A percentile compares a stretch with the other conserved stretches of the same genome.
phyloP scores from a whole-genome alignment of 352 stramenopile genomes.

The Pythium myriotylum region DNA sequence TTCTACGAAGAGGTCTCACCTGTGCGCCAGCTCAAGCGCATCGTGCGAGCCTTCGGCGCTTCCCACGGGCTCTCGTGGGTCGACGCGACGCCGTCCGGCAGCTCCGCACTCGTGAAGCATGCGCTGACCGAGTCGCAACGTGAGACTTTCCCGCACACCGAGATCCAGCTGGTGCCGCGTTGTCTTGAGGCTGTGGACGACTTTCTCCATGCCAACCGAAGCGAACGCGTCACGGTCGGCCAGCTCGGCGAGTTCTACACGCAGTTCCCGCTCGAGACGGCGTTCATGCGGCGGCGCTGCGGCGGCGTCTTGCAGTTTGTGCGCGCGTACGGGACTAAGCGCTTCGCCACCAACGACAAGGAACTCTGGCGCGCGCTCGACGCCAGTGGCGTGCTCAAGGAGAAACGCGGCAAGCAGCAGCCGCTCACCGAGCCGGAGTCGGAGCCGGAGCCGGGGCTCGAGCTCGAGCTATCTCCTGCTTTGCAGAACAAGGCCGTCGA shows the following conservation, averaged over 20 bases:
- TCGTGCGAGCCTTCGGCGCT: constrained; percentile 1
- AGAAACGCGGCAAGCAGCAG: neutral
- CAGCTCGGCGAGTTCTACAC: neutral
- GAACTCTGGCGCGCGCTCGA: constrained; percentile 12
- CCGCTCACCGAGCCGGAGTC: no score
- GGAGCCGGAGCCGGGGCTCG: neutral
- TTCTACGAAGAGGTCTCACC: constrained; percentile 14
- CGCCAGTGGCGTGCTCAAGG: neutral
- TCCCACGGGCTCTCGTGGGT: constrained; percentile 15
- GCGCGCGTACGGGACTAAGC: constrained; percentile 1
- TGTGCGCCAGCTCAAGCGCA: constrained; percentile 19
- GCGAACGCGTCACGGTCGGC: neutral
- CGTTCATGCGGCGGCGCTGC: constrained; percentile 12
- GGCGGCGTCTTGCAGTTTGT: constrained; percentile 10
- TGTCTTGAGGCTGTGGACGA: constrained; percentile 7
- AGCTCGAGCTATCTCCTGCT: no score
- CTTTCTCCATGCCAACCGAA: neutral
- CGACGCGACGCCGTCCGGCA: neutral
- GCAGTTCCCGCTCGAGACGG: neutral
- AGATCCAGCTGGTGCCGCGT: neutral
- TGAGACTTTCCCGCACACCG: neutral
- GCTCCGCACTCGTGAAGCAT: constrained; percentile 5
- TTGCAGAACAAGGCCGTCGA: no score
- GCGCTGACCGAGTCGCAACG: constrained; percentile 10
- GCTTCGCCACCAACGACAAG: neutral